Evolutionary conservation across 139 green algal species (phyloP).

Genomic region (Coelastrella sp.): DNA sequence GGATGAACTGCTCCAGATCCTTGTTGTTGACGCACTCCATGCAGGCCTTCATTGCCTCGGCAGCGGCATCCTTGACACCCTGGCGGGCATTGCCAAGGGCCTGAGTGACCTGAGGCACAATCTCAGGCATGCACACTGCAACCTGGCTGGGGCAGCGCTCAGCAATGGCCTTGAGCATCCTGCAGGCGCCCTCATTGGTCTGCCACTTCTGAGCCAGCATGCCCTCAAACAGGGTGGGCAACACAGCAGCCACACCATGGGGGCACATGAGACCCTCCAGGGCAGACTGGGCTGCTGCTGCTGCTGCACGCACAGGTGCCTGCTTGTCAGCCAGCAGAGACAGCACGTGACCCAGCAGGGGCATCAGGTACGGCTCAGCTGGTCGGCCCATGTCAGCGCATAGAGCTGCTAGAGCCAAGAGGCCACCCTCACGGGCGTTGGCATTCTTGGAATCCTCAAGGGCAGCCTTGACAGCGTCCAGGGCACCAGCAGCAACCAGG

Average conservation of each 20-base stretch:
- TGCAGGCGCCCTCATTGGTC: slow-evolving; percentile 80
- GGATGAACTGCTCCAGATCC: slow-evolving; percentile 92
- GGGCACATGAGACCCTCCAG: slow-evolving; percentile 61
- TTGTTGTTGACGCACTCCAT: slow-evolving; percentile 79
- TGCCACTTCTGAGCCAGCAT: slow-evolving; percentile 80
- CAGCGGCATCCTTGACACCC: slow-evolving; percentile 65
- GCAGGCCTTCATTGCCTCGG: slow-evolving; percentile 56
- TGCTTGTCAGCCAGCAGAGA: slow-evolving; percentile 80
- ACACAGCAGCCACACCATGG: slow-evolving; percentile 60
- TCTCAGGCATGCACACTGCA: slow-evolving; percentile 75
- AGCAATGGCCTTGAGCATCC: slow-evolving; percentile 71
- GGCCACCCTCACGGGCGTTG: slow-evolving; percentile 58
- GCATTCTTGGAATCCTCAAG: slow-evolving; percentile 52
- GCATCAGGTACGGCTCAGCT: slow-evolving; percentile 79
- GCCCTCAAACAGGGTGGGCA: slow-evolving; percentile 75
- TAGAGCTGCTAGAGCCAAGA: slow-evolving; percentile 60
- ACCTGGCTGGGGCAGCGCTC: slow-evolving; percentile 67
- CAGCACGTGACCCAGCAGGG: slow-evolving; percentile 71
- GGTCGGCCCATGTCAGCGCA: slow-evolving; percentile 46
- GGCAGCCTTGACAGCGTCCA: slow-evolving; percentile 44
- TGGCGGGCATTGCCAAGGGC: slow-evolving; percentile 80
- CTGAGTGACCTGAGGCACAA: slow-evolving; percentile 79
- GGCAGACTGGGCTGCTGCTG: slow-evolving; percentile 49
- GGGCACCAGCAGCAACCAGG: slow-evolving; percentile 13
- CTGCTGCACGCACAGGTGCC: slow-evolving; percentile 62